Percentiles rank a stretch among this genome's conserved stretches.
These are phyloP conservation scores for Populus tomentosa DNA, from an alignment of 441 rosid genomes.

Conservation along the genomic window DNA sequence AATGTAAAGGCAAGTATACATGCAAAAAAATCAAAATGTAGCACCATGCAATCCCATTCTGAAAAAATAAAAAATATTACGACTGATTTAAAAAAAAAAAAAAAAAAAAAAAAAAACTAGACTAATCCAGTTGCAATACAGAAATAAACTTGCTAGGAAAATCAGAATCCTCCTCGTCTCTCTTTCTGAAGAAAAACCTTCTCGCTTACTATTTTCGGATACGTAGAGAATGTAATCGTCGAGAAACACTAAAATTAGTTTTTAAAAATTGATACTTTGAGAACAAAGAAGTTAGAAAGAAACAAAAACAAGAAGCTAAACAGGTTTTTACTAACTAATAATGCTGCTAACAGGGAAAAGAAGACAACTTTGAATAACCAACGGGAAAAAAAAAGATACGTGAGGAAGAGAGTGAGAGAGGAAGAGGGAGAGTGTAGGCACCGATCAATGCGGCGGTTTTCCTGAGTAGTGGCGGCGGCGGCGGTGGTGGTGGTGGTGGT, in stretches of 20 bases:
- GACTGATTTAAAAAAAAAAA: rapidly evolving
- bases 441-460: not conserved
- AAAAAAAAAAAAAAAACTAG: not conserved
- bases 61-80: not conserved
- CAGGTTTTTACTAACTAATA: not conserved
- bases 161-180: not conserved
- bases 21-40: not conserved
- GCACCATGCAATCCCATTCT: not conserved
- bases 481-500: not conserved
- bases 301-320: not conserved
- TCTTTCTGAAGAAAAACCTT: not conserved
- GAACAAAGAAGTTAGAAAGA: not conserved
- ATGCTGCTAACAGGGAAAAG: not conserved
- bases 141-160: not conserved
- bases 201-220: not conserved
- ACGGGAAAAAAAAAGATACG: not conserved
- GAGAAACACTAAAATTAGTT: not conserved
- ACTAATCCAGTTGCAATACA: not conserved
- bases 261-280: not conserved
- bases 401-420: not conserved
- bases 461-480: not conserved
- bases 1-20: not conserved
- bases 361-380: not conserved
- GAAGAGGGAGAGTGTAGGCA: not conserved
- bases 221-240: not conserved